These are phyloP conservation scores for Polytrichum commune DNA, from an alignment of 225 moss, liverwort and hornwort genomes.

Conservation along the genomic window DNA sequence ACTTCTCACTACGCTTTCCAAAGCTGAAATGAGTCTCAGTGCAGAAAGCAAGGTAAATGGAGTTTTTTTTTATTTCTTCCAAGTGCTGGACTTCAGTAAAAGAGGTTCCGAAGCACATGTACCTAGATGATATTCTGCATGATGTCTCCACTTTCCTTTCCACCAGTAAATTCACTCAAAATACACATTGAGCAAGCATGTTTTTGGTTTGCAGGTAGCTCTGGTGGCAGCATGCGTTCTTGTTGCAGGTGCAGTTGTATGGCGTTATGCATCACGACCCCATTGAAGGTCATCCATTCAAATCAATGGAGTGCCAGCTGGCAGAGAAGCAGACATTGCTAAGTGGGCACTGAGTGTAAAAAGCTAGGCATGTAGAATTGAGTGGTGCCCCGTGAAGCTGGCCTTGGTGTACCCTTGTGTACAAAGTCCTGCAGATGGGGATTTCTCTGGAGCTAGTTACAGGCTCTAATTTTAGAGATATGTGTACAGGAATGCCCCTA, in stretches of 20 bases:
- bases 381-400: conserved; percentile 15
- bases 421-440: conserved; percentile 15
- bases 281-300: conserved; percentile 20
- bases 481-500: conserved; percentile 23
- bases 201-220: conserved; percentile 53
- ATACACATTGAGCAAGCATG: too few relatives aligned
- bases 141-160: too few relatives aligned
- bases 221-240: conserved; percentile 59
- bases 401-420: conserved; percentile 13
- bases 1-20: conserved; percentile 44
- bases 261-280: conserved; percentile 56
- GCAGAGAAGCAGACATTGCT: not conserved
- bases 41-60: conserved; percentile 78
- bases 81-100: too few relatives aligned
- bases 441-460: conserved; percentile 13
- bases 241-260: conserved; percentile 73
- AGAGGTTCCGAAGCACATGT: too few relatives aligned
- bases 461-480: conserved; percentile 21
- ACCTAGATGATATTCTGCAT: too few relatives aligned
- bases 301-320: not conserved
- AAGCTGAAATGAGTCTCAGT: conserved; percentile 54
- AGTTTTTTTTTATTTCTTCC: too few relatives aligned
- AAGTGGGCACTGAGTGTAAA: conserved; percentile 28
- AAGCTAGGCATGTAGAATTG: conserved; percentile 26
- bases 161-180: too few relatives aligned